Percentiles rank a stretch among this genome's conserved stretches.
phyloP scores from a whole-genome alignment of 148 eudicot genomes.

The Bassia scoparia region DNA sequence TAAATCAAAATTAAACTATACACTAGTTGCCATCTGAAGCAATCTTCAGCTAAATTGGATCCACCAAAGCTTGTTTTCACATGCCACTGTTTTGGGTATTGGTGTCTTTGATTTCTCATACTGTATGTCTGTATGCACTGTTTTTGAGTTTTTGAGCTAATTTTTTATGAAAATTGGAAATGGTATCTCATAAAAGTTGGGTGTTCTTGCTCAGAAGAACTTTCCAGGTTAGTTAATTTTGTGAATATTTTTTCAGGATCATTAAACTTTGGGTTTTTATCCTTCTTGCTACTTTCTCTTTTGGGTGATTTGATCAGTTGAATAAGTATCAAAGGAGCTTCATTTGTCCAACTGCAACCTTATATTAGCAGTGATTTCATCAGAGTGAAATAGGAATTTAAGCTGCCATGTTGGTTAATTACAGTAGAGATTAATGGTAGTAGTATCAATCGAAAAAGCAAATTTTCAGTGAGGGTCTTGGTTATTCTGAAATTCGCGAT shows the following conservation, averaged over 20 bases:
- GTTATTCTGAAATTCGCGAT: background rate
- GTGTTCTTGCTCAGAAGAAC: background rate
- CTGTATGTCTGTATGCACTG: too few species aligned
- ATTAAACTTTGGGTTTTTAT: conserved; percentile 7
- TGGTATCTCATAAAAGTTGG: background rate
- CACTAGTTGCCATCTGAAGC: background rate
- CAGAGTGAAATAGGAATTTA: conserved; percentile 2
- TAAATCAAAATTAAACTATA: too few species aligned
- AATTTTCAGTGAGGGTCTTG: conserved; percentile 10
- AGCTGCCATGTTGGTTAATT: background rate
- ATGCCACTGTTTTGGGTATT: background rate
- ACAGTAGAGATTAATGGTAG: background rate
- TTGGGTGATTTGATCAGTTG: background rate
- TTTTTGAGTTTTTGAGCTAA: background rate
- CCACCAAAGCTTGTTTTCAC: conserved; percentile 24
- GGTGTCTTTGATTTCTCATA: too few species aligned
- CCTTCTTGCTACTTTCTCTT: background rate
- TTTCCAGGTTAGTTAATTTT: background rate
- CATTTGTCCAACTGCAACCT: background rate
- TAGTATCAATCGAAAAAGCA: background rate
- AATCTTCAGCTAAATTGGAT: too few species aligned
- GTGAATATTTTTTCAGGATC: background rate
- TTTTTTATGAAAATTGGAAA: background rate
- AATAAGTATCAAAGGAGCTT: background rate
- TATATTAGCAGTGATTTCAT: conserved; percentile 7